Evolutionary conservation across 257 asterid species (phyloP).

Genomic region (Solanum arcanum): DNA sequence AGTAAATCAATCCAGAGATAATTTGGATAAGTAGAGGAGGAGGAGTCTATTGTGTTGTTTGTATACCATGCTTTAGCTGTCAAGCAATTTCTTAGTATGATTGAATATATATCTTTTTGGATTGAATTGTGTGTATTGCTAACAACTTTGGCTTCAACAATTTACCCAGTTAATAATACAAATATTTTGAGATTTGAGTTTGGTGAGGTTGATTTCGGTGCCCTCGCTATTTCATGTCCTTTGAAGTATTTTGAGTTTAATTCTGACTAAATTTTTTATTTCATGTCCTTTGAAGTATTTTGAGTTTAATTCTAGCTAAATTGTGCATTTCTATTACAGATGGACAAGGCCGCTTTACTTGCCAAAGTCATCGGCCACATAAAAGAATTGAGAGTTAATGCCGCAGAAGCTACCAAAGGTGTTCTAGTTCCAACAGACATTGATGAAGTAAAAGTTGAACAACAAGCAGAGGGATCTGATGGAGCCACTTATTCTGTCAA

Average conservation of each 20-base stretch:
- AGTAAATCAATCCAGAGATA: background rate
- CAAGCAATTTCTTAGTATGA: background rate
- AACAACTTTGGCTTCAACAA: background rate
- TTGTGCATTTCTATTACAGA: conserved; percentile 16
- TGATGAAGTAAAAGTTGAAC: conserved; percentile 60
- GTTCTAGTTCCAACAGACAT: conserved; percentile 58
- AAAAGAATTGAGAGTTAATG: conserved; percentile 32
- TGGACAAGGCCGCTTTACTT: conserved; percentile 84
- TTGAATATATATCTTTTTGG: background rate
- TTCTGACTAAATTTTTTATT: background rate
- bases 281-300: background rate
- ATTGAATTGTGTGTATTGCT: background rate
- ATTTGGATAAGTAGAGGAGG: background rate
- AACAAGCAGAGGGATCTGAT: conserved; percentile 18
- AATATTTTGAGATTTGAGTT: background rate
- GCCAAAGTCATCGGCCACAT: conserved; percentile 61
- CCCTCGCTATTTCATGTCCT: too few relatives aligned
- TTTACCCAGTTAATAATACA: background rate
- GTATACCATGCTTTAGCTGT: background rate
- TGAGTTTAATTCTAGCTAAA: background rate
- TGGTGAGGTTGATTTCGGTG: too few relatives aligned
- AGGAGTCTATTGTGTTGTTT: background rate
- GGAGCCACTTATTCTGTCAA: conserved; percentile 30
- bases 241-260: background rate
- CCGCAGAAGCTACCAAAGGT: conserved; percentile 43